Base-by-base conservation (phyloP, 1,139 yeast species). In the Kodamaea sp. region DNA sequence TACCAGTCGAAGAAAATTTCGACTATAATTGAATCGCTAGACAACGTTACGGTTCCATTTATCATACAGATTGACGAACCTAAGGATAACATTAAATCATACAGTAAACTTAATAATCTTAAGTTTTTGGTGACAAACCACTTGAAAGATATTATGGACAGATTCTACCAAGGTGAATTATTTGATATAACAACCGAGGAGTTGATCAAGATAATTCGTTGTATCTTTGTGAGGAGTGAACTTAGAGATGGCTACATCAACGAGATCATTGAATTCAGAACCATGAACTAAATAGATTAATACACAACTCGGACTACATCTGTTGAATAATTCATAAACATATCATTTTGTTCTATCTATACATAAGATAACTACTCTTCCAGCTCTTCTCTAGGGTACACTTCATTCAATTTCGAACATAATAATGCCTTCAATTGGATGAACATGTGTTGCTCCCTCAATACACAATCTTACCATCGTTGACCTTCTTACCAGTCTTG, bases 401-500 rank as follows among this genome's bases (percentile, higher is more conserved):
- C n/a, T n/a, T n/a, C n/a, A n/a, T n/a, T n/a, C n/a, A n/a, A n/a
- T n/a, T n/a, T n/a, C n/a, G n/a, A n/a, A n/a, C n/a, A n/a, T n/a
- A n/a, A n/a, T n/a, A n/a, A n/a, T n/a, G n/a, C n/a, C n/a, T n/a
- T n/a, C n/a, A n/a, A n/a, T n/a, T n/a, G n/a, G n/a, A n/a, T n/a
- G n/a, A n/a, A n/a, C n/a, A n/a, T n/a, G n/a, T n/a, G n/a, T n/a
- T n/a, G n/a, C n/a, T n/a, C n/a, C n/a, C n/a, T n/a, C n/a, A n/a
- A n/a, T n/a, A n/a, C n/a, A 75, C 54, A 21, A 69, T 62, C 39
- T 73, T 71, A 8, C 96, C 96, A 19, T 73, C 72, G 39, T 74
- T 70, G 39, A 92, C 84, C 51, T 80, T 79, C 70, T 90, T 92
- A 21, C 98, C 98, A 1, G 97, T 89, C 70, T 90, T 92, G 44